phyloP scores from a whole-genome alignment of 2,329 filamentous ascomycete species.

The Zymoseptoria pseudotritici region DNA sequence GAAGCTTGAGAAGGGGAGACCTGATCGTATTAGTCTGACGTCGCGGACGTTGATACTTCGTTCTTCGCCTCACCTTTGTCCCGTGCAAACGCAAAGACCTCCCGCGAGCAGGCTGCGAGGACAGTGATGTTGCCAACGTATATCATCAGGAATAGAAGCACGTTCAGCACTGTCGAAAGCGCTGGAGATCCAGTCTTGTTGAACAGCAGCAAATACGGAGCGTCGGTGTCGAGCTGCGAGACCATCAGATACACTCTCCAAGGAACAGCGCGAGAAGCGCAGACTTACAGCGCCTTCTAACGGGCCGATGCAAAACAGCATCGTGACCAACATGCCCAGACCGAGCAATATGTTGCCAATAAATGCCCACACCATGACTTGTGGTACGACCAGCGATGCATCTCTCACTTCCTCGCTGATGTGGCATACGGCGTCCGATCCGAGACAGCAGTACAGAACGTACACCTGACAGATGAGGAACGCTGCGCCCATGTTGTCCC shows the following conservation, averaged over 20 bases:
- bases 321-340: slow-evolving; percentile 8
- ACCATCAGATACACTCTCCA: background rate
- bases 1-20: slow-evolving; percentile 10
- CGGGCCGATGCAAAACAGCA: slow-evolving; percentile 15
- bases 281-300: slow-evolving; percentile 13
- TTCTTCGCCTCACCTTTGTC: background rate
- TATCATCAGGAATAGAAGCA: slow-evolving; percentile 8
- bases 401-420: slow-evolving; percentile 20
- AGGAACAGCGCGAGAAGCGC: background rate
- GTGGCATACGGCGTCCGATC: slow-evolving; percentile 15
- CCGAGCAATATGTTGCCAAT: slow-evolving; percentile 15
- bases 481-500: slow-evolving; percentile 22
- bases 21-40: background rate
- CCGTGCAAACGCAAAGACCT: background rate
- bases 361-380: slow-evolving; percentile 24
- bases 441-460: slow-evolving; percentile 1
- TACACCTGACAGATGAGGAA: slow-evolving; percentile 25
- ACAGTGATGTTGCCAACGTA: slow-evolving; percentile 17
- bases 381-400: slow-evolving; percentile 21
- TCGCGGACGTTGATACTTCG: background rate
- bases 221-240: slow-evolving; percentile 1
- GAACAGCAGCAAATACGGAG: slow-evolving; percentile 1
- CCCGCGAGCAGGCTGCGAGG: slow-evolving; percentile 5
- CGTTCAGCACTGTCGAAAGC: slow-evolving; percentile 13
- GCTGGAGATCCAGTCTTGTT: slow-evolving; percentile 16